Base-by-base conservation (phyloP, 352 stramenopile species). In the Globisporangium iwayamae region DNA sequence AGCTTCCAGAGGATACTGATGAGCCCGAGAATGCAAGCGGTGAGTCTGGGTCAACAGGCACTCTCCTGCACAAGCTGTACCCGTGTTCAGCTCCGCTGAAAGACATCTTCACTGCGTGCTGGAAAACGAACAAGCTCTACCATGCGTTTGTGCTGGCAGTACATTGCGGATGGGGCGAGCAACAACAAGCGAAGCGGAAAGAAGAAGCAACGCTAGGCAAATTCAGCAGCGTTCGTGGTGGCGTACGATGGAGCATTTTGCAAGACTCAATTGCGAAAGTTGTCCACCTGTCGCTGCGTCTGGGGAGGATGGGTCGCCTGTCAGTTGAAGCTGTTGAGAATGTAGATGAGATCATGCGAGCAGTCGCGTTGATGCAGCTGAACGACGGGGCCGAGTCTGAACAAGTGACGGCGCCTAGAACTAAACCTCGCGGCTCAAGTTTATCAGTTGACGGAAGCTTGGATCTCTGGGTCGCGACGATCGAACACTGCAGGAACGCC, bases 131-230 rank as follows among this genome's bases (percentile, higher is more conserved):
- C 11, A 79, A 80, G 34, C 69, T 93, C 9, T 75, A 93, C 14
- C 86, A 93, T 66, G 81, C 73, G n/a, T 95, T 87, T 50, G 71
- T 93, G 11, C 43, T 95, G 18, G 74, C 73, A 53, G 73, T 89
- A 10, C 80, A 93, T 32, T 93, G 82, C 51, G 71, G 68, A 5
- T 89, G 79, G 74, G 81, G 75, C 4, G 82, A 92, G 63, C 72
- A 66, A 14, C 70, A 92, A 43, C 76, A 85, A n/a, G 82, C 78
- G n/a, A 87, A 81, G 25, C 69, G 78, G 67, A 67, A 79, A 32
- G 81, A 95, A 79, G 86, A 93, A 66, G 64, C 71, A 10, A 93
- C 86, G 7, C 69, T 93, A 9, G 86, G 86, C 7, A 87, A 90
- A 32, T 77, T 83, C 50, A 85, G 73, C 54, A 85, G 73, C 39